Evolutionary conservation across 2,329 filamentous ascomycete species (phyloP).

Genomic region (Pyrenophora teres): DNA sequence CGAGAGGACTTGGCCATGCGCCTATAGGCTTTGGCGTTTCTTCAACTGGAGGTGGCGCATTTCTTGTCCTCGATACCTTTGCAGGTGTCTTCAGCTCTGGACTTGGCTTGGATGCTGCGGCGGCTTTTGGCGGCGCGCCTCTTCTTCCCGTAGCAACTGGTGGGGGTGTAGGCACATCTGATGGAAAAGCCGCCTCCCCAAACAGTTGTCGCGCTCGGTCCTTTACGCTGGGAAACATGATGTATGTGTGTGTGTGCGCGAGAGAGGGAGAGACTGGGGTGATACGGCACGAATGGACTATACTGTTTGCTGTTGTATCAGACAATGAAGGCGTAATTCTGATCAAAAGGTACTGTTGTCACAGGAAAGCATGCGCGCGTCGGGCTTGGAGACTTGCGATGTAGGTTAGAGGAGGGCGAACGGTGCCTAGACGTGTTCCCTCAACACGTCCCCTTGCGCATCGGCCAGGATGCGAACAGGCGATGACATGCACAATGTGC

Average conservation of each 20-base stretch:
- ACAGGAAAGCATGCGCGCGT: slow-evolving; percentile 2
- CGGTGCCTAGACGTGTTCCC: slow-evolving; percentile 12
- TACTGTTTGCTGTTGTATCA: neutral
- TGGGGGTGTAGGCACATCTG: slow-evolving; percentile 7
- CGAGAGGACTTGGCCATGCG: slow-evolving; percentile 13
- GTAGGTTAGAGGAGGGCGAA: neutral
- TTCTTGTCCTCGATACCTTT: neutral
- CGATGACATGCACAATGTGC: slow-evolving; percentile 13
- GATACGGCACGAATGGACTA: slow-evolving; percentile 1
- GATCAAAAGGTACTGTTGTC: neutral
- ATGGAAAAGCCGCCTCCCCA: slow-evolving; percentile 7
- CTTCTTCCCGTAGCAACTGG: slow-evolving; percentile 14
- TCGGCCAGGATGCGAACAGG: slow-evolving; percentile 24
- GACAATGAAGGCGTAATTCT: slow-evolving; percentile 1
- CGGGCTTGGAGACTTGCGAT: neutral
- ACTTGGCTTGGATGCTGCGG: slow-evolving; percentile 6
- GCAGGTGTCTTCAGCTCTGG: neutral
- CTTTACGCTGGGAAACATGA: slow-evolving; percentile 30
- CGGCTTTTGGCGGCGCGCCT: slow-evolving; percentile 15
- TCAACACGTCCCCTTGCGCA: slow-evolving; percentile 18
- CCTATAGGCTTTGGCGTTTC: slow-evolving; percentile 13
- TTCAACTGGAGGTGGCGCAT: slow-evolving; percentile 4
- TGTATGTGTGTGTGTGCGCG: neutral
- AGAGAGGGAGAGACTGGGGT: neutral
- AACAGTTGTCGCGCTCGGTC: slow-evolving; percentile 22